A percentile compares a stretch with the other conserved stretches of the same genome.
phyloP scores from a whole-genome alignment of 1,139 yeast genomes.

The Saccharomyces hybrid region DNA sequence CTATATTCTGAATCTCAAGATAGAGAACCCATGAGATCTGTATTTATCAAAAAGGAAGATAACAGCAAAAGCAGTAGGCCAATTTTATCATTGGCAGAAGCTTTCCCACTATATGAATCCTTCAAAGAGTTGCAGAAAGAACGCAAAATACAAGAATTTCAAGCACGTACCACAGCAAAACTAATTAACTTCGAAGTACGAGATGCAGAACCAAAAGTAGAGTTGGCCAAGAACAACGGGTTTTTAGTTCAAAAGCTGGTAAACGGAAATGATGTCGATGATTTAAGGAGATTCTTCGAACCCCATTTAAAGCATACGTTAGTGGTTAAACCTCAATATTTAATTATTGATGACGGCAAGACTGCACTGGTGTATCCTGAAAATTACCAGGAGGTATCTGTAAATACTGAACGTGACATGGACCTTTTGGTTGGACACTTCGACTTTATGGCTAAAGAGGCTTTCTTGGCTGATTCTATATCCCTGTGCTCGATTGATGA shows the following conservation, averaged over 20 bases:
- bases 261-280: slow-evolving; percentile 45
- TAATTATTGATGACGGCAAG: slow-evolving; percentile 36
- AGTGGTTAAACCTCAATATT: slow-evolving; percentile 26
- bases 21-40: slow-evolving; percentile 70
- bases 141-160: slow-evolving; percentile 28
- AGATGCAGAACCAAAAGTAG: slow-evolving; percentile 8
- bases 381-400: slow-evolving; percentile 23
- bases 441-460: slow-evolving; percentile 16
- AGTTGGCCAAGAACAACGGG: slow-evolving; percentile 38
- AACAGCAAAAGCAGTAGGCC: slow-evolving; percentile 32
- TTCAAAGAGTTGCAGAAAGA: slow-evolving; percentile 33
- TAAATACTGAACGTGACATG: slow-evolving; percentile 27
- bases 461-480: slow-evolving; percentile 27
- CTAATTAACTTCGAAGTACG: slow-evolving; percentile 18
- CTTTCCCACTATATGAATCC: slow-evolving; percentile 27
- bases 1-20: slow-evolving; percentile 71
- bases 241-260: slow-evolving; percentile 47
- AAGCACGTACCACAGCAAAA: slow-evolving; percentile 19
- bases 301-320: slow-evolving; percentile 26
- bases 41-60: slow-evolving; percentile 44
- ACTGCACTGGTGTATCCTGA: slow-evolving; percentile 41
- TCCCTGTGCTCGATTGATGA: slow-evolving; percentile 23
- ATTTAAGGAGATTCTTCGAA: slow-evolving; percentile 35
- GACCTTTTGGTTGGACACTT: slow-evolving; percentile 21
- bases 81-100: slow-evolving; percentile 29